Evolutionary conservation across 2,329 filamentous ascomycete species (phyloP).

Genomic region (Hypoxylon rubiginosum): DNA sequence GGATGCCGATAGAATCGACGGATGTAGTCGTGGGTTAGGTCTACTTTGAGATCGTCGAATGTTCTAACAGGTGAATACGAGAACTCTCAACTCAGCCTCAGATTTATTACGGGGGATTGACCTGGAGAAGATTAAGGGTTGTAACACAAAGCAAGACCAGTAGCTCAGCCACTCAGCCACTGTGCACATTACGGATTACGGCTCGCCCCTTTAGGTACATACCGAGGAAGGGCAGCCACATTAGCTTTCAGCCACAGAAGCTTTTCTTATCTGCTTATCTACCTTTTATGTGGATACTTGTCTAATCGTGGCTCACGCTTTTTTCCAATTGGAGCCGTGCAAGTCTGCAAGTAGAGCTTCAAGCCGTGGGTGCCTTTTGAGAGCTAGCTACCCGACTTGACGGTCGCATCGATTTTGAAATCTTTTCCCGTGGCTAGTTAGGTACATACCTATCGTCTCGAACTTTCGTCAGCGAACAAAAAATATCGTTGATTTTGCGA

Average conservation of each 20-base stretch:
- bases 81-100: slow-evolving; percentile 21
- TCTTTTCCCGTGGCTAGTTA: background rate
- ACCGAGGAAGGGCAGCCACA: background rate
- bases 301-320: slow-evolving; percentile 21
- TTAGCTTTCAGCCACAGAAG: slow-evolving; percentile 12
- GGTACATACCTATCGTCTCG: background rate
- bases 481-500: background rate
- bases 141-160: slow-evolving; percentile 10
- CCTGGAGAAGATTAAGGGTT: slow-evolving; percentile 28
- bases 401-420: slow-evolving; percentile 6
- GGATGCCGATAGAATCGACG: background rate
- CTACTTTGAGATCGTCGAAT: background rate
- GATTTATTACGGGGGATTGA: slow-evolving; percentile 27
- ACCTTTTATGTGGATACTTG: background rate
- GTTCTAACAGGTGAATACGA: slow-evolving; percentile 5
- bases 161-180: slow-evolving; percentile 1
- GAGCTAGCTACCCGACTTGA: slow-evolving; percentile 20
- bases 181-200: no score
- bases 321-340: slow-evolving; percentile 7
- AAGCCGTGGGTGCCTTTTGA: slow-evolving; percentile 11
- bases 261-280: background rate
- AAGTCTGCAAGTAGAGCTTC: slow-evolving; percentile 9
- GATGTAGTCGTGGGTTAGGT: background rate
- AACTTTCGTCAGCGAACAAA: background rate
- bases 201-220: no score